Conservation (phyloP, 1,139 yeast genomes). For the Suhomyces wounanorum region DNA sequence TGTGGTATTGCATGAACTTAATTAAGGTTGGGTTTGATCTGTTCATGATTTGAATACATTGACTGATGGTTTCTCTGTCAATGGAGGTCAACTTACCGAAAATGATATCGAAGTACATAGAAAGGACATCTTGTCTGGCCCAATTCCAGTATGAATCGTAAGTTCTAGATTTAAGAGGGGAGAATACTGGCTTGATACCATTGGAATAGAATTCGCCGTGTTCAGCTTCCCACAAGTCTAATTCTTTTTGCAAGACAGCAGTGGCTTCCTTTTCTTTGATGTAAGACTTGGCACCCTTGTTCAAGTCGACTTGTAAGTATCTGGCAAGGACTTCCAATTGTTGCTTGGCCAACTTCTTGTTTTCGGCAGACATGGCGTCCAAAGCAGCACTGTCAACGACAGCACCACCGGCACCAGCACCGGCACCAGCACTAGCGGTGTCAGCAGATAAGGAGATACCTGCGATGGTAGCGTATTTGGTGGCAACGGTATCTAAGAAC, state of each 20-base stretch:
- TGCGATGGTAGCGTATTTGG: slow-evolving; percentile 79
- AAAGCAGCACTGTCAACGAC: slow-evolving; percentile 94
- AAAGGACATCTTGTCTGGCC: slow-evolving; percentile 96
- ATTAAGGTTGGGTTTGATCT: slow-evolving; percentile 92
- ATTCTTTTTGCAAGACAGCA: slow-evolving; percentile 78
- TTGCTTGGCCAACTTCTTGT: slow-evolving; percentile 86
- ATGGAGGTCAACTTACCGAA: slow-evolving; percentile 89
- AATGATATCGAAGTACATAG: slow-evolving; percentile 92
- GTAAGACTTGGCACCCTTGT: slow-evolving; percentile 84
- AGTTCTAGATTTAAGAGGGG: slow-evolving; percentile 89
- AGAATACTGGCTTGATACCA: slow-evolving; percentile 89
- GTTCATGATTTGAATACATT: slow-evolving; percentile 97
- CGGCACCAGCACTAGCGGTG: slow-evolving; percentile 52
- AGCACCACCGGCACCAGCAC: slow-evolving; percentile 75
- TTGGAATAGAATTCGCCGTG: slow-evolving; percentile 94
- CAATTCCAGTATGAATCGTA: slow-evolving; percentile 99
- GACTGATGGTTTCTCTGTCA: slow-evolving; percentile 94
- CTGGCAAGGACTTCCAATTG: slow-evolving; percentile 94
- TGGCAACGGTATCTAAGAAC: slow-evolving; percentile 78
- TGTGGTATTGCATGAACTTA: slow-evolving; percentile 96
- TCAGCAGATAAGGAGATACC: slow-evolving; percentile 79
- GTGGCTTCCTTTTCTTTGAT: slow-evolving; percentile 89
- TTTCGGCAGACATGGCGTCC: slow-evolving; percentile 90
- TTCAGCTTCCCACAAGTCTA: slow-evolving; percentile 91
- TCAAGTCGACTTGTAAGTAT: slow-evolving; percentile 88